phyloP scores from a whole-genome alignment of 2,329 filamentous ascomycete genomes.

The Aspergillus ustus region DNA sequence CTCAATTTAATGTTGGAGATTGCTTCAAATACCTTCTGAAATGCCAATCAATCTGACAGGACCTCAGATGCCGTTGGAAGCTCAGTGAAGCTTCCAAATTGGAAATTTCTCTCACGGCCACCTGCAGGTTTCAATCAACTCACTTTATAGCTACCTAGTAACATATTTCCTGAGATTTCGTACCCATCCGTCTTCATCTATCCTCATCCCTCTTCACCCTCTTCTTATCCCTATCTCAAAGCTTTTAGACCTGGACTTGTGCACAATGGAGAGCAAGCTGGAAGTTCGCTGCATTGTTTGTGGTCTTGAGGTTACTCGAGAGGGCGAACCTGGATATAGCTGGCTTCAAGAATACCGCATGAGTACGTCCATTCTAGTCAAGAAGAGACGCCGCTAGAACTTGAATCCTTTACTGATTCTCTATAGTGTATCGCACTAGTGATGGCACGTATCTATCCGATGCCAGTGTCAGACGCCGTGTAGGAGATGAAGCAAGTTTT shows the following conservation, averaged over 20 bases:
- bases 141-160: too few relatives aligned
- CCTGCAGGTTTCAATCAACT: too few relatives aligned
- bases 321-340: not conserved
- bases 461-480: not conserved
- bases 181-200: too few relatives aligned
- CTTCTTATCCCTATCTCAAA: too few relatives aligned
- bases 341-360: not conserved
- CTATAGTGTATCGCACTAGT: not conserved
- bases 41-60: not conserved
- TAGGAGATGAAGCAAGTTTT: not conserved
- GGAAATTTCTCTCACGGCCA: not conserved
- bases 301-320: not conserved
- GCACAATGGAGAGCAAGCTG: not conserved
- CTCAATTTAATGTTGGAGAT: not conserved
- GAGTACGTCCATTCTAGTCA: not conserved
- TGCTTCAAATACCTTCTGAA: not conserved
- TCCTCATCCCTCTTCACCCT: too few relatives aligned
- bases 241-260: too few relatives aligned
- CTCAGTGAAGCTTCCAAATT: not conserved
- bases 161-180: too few relatives aligned
- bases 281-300: not conserved
- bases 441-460: not conserved
- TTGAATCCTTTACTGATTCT: not conserved
- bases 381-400: not conserved
- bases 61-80: too few relatives aligned